Evolutionary conservation across 1,139 yeast genomes (phyloP).

Genomic region (Ogataea hybrid): DNA sequence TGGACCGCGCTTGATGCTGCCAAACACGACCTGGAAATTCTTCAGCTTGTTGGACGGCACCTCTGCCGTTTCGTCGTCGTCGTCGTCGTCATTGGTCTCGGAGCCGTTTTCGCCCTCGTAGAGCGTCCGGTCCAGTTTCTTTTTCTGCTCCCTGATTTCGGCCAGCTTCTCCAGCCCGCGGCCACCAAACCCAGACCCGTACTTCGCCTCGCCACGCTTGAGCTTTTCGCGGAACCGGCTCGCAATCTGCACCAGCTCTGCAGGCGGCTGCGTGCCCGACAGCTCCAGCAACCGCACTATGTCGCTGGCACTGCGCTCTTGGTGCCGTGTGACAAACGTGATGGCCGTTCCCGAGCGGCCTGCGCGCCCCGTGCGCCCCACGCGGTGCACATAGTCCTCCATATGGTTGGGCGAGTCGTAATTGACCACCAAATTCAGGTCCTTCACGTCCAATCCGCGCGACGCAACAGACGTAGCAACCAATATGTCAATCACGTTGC

Average conservation of each 20-base stretch:
- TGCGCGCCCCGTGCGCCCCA: constrained; percentile 96
- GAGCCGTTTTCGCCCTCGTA: constrained; percentile 29
- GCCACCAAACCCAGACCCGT: constrained; percentile 85
- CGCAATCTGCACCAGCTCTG: constrained; percentile 52
- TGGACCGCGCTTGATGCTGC: constrained; percentile 64
- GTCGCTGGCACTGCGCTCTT: constrained; percentile 70
- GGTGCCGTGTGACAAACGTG: constrained; percentile 64
- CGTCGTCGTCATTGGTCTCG: not conserved
- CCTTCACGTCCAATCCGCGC: constrained; percentile 89
- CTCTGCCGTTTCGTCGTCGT: constrained; percentile 1
- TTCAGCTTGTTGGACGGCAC: constrained; percentile 8
- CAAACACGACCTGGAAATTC: constrained; percentile 51
- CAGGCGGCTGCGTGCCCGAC: constrained; percentile 54
- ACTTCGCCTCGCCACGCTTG: constrained; percentile 66
- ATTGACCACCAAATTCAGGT: constrained; percentile 74
- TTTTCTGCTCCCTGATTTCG: constrained; percentile 56
- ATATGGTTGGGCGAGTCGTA: constrained; percentile 89
- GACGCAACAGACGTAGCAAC: constrained; percentile 96
- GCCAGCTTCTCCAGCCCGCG: constrained; percentile 85
- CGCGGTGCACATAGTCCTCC: constrained; percentile 96
- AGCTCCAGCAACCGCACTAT: constrained; percentile 65
- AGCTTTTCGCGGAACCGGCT: constrained; percentile 58
- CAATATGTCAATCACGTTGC: constrained; percentile 58
- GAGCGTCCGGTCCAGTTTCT: constrained; percentile 35
- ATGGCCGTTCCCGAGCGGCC: constrained; percentile 76